phyloP scores from a whole-genome alignment of 139 green algal species.

The Chlamydomonas asymmetrica region DNA sequence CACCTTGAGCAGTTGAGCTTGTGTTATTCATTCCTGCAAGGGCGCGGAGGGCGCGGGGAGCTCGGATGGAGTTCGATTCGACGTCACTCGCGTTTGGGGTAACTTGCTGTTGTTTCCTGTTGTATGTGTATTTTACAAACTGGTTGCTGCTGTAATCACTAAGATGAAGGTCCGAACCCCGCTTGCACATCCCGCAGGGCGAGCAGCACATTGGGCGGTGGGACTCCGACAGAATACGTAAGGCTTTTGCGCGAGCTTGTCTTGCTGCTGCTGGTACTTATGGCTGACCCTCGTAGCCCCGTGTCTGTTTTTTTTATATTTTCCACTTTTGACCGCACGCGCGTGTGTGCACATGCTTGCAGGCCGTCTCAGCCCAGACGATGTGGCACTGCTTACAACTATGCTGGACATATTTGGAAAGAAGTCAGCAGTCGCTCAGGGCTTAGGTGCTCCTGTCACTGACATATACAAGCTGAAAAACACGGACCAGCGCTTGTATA shows the following conservation, averaged over 20 bases:
- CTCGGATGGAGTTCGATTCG: conserved; percentile 30
- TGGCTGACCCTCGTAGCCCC: neutral
- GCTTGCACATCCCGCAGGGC: neutral
- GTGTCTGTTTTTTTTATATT: neutral
- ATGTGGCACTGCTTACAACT: conserved; percentile 9
- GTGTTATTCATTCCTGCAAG: too few relatives aligned
- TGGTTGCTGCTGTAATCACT: neutral
- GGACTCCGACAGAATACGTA: conserved; percentile 14
- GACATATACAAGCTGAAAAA: conserved; percentile 31
- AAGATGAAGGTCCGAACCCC: neutral
- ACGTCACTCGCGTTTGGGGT: conserved; percentile 20
- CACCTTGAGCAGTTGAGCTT: too few relatives aligned
- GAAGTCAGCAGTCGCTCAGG: conserved; percentile 35
- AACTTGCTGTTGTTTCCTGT: neutral
- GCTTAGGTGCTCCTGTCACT: conserved; percentile 29
- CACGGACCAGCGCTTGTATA: conserved; percentile 47
- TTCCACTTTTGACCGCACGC: neutral
- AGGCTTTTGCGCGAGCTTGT: neutral
- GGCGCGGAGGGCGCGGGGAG: too few relatives aligned
- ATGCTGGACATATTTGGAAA: conserved; percentile 38
- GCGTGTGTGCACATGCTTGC: neutral
- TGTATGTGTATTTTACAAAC: neutral
- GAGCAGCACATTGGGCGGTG: conserved; percentile 18
- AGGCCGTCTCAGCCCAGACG: conserved; percentile 11
- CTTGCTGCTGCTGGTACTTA: neutral